Conservation (phyloP, 163 green algal species). For the Chlamydomonas reinhardtii region DNA sequence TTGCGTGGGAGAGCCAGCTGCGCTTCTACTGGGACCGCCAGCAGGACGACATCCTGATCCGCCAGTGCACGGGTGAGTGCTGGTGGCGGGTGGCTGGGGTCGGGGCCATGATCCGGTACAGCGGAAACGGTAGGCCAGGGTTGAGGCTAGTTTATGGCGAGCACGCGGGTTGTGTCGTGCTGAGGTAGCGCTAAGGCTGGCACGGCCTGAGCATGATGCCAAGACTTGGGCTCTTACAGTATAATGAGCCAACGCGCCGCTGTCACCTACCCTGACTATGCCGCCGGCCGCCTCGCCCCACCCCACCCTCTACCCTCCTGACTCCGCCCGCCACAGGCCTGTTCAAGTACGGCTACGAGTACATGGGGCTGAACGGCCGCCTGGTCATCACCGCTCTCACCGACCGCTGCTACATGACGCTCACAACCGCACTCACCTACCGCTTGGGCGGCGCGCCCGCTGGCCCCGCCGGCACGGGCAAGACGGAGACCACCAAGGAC, state of each 20-base stretch:
- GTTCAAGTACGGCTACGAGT: conserved; percentile 90
- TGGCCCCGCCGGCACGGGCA: conserved; percentile 85
- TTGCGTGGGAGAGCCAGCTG: conserved; percentile 93
- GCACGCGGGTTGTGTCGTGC: too few species aligned
- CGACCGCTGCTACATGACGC: conserved; percentile 93
- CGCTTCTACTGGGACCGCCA: conserved; percentile 89
- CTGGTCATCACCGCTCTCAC: conserved; percentile 93
- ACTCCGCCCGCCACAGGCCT: conserved; percentile 71
- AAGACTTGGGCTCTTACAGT: too few species aligned
- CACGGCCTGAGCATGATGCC: too few species aligned
- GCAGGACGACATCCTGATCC: conserved; percentile 79
- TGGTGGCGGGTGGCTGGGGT: neutral
- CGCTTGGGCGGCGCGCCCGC: conserved; percentile 89
- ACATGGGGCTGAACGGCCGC: conserved; percentile 84
- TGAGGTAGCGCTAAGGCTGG: too few species aligned
- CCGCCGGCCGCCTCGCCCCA: neutral
- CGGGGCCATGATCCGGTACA: neutral
- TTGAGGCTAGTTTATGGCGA: too few species aligned
- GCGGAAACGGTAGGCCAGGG: too few species aligned
- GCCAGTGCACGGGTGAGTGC: conserved; percentile 66
- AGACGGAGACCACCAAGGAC: conserved; percentile 92
- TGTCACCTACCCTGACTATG: neutral
- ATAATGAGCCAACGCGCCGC: too few species aligned
- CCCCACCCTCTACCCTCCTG: neutral
- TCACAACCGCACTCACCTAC: conserved; percentile 90